phyloP scores from a whole-genome alignment of 306 rosid species.

The Citrullus amarus region DNA sequence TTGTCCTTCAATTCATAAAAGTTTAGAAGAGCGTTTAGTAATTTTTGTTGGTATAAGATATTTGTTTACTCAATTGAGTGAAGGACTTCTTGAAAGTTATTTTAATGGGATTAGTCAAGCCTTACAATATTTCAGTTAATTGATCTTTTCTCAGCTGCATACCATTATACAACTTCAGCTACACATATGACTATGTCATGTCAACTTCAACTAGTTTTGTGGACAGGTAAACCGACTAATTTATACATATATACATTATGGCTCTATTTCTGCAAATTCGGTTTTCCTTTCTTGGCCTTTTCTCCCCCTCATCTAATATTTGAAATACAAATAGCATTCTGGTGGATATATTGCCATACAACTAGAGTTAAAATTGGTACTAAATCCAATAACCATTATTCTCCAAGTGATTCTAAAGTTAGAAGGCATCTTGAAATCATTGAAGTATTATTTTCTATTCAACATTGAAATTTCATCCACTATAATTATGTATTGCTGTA shows the following conservation, averaged over 20 bases:
- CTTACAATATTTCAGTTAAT: constrained; percentile 58
- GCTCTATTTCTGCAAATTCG: background rate
- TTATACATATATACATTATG: background rate
- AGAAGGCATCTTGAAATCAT: background rate
- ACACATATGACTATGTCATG: constrained; percentile 76
- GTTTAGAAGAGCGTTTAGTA: background rate
- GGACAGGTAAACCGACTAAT: constrained; percentile 55
- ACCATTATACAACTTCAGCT: constrained; percentile 94
- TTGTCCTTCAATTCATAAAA: background rate
- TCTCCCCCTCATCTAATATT: background rate
- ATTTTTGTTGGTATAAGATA: background rate
- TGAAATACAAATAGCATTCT: background rate
- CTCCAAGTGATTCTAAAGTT: background rate
- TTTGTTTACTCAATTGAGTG: background rate
- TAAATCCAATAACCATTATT: background rate
- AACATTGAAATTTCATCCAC: background rate
- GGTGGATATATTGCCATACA: background rate
- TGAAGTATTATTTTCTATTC: background rate
- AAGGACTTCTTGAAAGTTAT: background rate
- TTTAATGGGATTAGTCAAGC: background rate
- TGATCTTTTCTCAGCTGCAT: constrained; percentile 84
- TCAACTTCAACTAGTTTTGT: constrained; percentile 83
- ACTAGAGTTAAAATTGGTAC: background rate
- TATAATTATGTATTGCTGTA: background rate
- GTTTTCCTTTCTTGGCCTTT: background rate